Evolutionary conservation across 768 basidiomycete species (phyloP).

Genomic region (Harrya chromipes): DNA sequence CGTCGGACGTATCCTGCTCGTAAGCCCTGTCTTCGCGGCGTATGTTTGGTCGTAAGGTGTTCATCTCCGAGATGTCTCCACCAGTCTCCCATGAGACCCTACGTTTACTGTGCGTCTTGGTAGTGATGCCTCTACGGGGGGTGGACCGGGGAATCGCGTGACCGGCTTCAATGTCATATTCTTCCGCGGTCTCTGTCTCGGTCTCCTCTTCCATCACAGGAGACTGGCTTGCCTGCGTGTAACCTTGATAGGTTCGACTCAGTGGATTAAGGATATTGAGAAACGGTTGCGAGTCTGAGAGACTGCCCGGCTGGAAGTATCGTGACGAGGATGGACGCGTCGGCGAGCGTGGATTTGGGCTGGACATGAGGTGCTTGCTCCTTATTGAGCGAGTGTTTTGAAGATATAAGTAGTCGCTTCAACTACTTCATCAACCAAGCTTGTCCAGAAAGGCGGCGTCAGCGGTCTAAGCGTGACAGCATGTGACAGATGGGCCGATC

Average conservation of each 20-base stretch:
- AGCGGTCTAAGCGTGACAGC: constrained; percentile 18
- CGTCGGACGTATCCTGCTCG: constrained; percentile 65
- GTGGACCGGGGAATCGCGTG: constrained; percentile 37
- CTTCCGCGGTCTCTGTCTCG: constrained; percentile 41
- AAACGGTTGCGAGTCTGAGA: constrained; percentile 68
- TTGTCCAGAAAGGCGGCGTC: constrained; percentile 13
- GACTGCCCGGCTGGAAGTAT: constrained; percentile 18
- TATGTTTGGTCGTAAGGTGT: constrained; percentile 65
- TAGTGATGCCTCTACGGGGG: constrained; percentile 23
- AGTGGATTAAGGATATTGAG: constrained; percentile 82
- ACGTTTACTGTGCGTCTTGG: constrained; percentile 45
- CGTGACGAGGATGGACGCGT: constrained; percentile 18
- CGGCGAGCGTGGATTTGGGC: constrained; percentile 15
- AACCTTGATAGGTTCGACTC: constrained; percentile 70
- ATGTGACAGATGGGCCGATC: too few relatives aligned
- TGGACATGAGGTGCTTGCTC: constrained; percentile 12
- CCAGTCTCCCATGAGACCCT: constrained; percentile 59
- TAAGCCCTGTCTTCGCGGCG: constrained; percentile 61
- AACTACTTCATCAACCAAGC: constrained; percentile 1
- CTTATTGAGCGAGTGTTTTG: neutral
- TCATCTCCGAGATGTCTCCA: constrained; percentile 52
- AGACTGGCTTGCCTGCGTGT: constrained; percentile 69
- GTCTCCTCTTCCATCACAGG: constrained; percentile 71
- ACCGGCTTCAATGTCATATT: constrained; percentile 62
- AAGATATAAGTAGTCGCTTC: neutral